Evolutionary conservation across 768 basidiomycete genomes (phyloP), one percentile per base, ranked within the genome.

Genomic region (Lactarius quietus): DNA sequence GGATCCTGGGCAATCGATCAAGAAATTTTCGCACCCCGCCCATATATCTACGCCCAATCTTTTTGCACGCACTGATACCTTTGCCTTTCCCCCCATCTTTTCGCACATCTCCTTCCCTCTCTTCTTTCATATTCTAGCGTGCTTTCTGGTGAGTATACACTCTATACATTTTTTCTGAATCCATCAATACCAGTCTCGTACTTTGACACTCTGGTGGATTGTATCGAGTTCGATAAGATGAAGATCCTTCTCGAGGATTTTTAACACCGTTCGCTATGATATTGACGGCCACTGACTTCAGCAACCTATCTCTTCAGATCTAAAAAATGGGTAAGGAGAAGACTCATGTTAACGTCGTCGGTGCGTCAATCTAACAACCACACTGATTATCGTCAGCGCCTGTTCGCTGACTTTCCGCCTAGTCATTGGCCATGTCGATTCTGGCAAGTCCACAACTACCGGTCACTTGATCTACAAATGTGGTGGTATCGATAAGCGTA

Each of bases 401-500:
- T 26, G 48, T 66, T 75, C 74, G 6, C 69, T 74, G 62, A 76
- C 72, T 68, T 71, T 20, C 41, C 65, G 77, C 71, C 38, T 75
- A 92, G 94, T 95, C 81, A 96, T 96, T 83, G 95, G 95, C 72
- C 95, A 95, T 85, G 93, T 95, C 92, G 95, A 98, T 84, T 98
- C 96, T 78, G 96, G 96, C 73, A 99, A 98, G 84, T 98, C 96
- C 65, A 99, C 97, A 82, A 99, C 97, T 76, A 99, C 97, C 73
- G 97, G 97, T 72, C 97, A 99, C 84, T 86, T 99, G 84, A 98
- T 98, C 89, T 98, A 98, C 93, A 97, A 99, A 89, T 99, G 97
- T 80, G 97, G 97, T 89, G 97, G 97, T 92, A 99, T 99, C 84
- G 97, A 99, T 80, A 99, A 98, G 87, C 94, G 94, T 88, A 95